phyloP scores from a whole-genome alignment of 2,329 filamentous ascomycete genomes.

The Chaetomiaceae sp. region DNA sequence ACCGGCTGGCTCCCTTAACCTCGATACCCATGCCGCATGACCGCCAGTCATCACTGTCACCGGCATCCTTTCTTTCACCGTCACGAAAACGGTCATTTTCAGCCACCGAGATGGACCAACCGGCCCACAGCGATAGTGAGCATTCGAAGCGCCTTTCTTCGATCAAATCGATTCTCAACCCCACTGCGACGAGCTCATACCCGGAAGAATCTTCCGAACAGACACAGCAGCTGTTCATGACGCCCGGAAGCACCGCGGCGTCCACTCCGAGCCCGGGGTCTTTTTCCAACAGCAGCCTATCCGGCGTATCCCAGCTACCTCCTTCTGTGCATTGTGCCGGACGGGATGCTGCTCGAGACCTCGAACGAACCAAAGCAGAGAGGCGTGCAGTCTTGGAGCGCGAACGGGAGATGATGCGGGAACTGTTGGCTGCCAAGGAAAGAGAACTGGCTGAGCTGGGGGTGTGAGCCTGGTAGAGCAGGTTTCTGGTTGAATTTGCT shows the following conservation, averaged over 20 bases:
- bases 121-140: conserved; percentile 34
- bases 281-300: conserved; percentile 27
- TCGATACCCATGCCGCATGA: conserved; percentile 41
- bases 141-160: conserved; percentile 60
- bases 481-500: background rate
- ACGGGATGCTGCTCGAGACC: conserved; percentile 34
- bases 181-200: conserved; percentile 31
- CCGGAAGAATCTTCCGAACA: conserved; percentile 28
- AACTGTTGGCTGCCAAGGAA: conserved; percentile 66
- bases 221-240: conserved; percentile 37
- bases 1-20: conserved; percentile 51
- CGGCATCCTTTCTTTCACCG: conserved; percentile 53
- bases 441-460: conserved; percentile 54
- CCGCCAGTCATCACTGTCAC: conserved; percentile 52
- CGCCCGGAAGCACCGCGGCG: conserved; percentile 36
- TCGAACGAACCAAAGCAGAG: conserved; percentile 52
- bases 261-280: conserved; percentile 37
- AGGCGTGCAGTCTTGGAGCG: conserved; percentile 59
- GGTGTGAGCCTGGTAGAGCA: background rate
- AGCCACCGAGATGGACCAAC: conserved; percentile 45
- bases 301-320: conserved; percentile 22
- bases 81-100: conserved; percentile 64
- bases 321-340: background rate
- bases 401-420: conserved; percentile 71
- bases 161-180: conserved; percentile 71